Conservation (phyloP, 2,329 filamentous ascomycete genomes). For the Colletotrichum echinochloae region DNA sequence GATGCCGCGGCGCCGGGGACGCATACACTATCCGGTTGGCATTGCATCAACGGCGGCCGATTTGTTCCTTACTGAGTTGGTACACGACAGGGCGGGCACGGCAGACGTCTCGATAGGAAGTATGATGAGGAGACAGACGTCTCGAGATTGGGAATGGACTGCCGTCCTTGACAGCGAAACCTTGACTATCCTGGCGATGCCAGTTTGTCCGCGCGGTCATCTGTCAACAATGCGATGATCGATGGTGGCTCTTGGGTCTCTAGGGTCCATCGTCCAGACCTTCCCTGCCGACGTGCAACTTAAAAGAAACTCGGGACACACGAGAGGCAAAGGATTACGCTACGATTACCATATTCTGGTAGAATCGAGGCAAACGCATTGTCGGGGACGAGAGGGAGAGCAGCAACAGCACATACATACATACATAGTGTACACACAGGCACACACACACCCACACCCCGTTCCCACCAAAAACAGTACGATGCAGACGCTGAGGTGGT, state of each 20-base stretch:
- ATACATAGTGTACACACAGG: too few species aligned
- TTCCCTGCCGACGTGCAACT: not conserved
- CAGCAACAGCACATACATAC: too few species aligned
- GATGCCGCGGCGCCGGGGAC: conserved; percentile 18
- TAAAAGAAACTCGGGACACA: not conserved
- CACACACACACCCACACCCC: not conserved
- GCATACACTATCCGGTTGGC: not conserved
- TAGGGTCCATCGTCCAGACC: not conserved
- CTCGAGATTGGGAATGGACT: conserved; percentile 6
- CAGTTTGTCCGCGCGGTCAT: conserved; percentile 2
- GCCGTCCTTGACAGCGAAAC: not conserved
- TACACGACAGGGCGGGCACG: not conserved
- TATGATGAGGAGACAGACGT: not conserved
- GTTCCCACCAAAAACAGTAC: not conserved
- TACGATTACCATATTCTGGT: not conserved
- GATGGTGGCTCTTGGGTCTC: not conserved
- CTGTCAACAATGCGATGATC: conserved; percentile 27
- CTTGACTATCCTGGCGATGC: not conserved
- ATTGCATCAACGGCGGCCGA: not conserved
- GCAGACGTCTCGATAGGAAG: conserved; percentile 17
- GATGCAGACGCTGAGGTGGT: not conserved
- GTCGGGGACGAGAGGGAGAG: not conserved
- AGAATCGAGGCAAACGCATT: conserved; percentile 7
- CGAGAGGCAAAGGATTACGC: not conserved
- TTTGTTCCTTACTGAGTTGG: not conserved